A percentile compares a stretch with the other conserved stretches of the same genome.
Evolutionary conservation across 2,329 filamentous ascomycete species (phyloP).

Genomic region (Zasmidium angulare): DNA sequence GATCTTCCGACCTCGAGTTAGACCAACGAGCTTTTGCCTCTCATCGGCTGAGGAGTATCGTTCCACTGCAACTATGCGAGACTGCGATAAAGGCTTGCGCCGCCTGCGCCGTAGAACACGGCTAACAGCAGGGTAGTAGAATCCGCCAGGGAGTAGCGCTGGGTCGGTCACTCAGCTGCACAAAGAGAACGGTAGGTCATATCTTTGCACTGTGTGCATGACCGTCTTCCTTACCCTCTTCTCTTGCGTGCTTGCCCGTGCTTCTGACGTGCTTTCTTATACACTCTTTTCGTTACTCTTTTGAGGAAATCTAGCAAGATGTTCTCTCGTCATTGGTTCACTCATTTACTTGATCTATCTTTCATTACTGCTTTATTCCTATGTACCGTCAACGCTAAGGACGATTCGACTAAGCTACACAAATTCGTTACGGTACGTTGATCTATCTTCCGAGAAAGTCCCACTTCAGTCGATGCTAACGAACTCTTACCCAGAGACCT

Average conservation of each 20-base stretch:
- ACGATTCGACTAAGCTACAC: not conserved
- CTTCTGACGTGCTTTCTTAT: not conserved
- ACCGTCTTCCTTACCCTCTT: too few relatives aligned
- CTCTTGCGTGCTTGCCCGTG: not conserved
- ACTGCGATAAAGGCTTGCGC: not conserved
- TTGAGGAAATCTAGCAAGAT: not conserved
- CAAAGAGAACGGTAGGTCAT: too few relatives aligned
- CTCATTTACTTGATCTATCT: not conserved
- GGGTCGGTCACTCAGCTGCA: too few relatives aligned
- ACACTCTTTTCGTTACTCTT: not conserved
- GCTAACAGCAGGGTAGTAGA: too few relatives aligned
- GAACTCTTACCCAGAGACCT: slow-evolving; percentile 4
- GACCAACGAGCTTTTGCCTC: not conserved
- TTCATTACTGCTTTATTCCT: not conserved
- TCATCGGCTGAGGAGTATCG: not conserved
- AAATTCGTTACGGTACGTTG: not conserved
- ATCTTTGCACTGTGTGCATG: not conserved
- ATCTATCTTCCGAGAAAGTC: not conserved
- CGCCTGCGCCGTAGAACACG: too few relatives aligned
- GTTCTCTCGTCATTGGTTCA: not conserved
- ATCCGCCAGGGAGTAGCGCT: too few relatives aligned
- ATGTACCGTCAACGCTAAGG: not conserved
- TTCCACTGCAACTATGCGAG: not conserved
- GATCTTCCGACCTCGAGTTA: not conserved
- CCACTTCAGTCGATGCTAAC: not conserved